phyloP scores from a whole-genome alignment of 2,329 filamentous ascomycete genomes.

The Exophiala mesophila region DNA sequence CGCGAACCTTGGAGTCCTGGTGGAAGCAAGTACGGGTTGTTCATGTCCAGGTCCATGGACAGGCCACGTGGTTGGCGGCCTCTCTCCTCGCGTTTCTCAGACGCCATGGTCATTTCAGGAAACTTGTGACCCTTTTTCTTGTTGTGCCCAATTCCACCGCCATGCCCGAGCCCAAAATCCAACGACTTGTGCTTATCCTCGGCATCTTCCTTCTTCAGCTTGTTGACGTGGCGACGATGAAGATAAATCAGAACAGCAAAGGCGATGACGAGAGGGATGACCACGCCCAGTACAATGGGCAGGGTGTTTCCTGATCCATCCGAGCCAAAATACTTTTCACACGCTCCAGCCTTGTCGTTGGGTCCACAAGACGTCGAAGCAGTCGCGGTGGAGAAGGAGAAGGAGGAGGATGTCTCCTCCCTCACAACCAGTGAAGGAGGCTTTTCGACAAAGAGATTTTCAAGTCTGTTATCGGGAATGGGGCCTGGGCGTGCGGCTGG shows the following conservation, averaged over 20 bases:
- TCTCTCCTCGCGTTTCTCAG: constrained; percentile 32
- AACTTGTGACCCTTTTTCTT: constrained; percentile 40
- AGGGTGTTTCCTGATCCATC: constrained; percentile 50
- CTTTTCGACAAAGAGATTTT: constrained; percentile 18
- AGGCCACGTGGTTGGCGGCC: constrained; percentile 42
- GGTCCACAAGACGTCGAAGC: constrained; percentile 13
- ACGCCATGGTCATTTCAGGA: constrained; percentile 57
- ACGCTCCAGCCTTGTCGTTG: constrained; percentile 16
- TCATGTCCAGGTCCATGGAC: constrained; percentile 63
- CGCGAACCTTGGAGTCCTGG: constrained; percentile 71
- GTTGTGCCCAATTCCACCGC: constrained; percentile 27
- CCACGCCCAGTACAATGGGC: constrained; percentile 63
- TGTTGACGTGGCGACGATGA: constrained; percentile 71
- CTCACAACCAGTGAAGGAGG: constrained; percentile 15
- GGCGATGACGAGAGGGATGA: constrained; percentile 69
- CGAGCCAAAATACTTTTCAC: constrained; percentile 14
- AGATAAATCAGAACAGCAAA: constrained; percentile 66
- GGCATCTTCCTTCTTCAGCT: constrained; percentile 69
- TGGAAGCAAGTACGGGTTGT: constrained; percentile 89
- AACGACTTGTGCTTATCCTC: constrained; percentile 84
- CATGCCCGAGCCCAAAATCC: constrained; percentile 77
- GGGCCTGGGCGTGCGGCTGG: constrained; percentile 22
- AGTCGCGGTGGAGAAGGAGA: constrained; percentile 4
- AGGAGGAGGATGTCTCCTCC: constrained; percentile 13
- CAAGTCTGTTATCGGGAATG: constrained; percentile 21